Percentiles rank a stretch among this genome's conserved stretches.
Conservation (phyloP, 345 rosid genomes). For the Raphanus raphanistrum region DNA sequence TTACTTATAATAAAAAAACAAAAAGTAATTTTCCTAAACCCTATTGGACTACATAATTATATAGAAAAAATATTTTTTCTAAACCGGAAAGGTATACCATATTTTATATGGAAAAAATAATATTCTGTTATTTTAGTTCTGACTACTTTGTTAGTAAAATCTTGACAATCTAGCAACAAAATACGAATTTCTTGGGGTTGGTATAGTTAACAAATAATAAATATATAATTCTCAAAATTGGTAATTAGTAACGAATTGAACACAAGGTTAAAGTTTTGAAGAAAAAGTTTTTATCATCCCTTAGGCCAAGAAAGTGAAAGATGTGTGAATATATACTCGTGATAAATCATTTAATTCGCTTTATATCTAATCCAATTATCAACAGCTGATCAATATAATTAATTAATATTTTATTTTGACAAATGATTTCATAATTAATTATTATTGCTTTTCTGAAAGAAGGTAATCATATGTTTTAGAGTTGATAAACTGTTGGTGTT, state of each 20-base stretch:
- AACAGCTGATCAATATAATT: background rate
- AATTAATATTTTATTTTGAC: background rate
- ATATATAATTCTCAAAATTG: background rate
- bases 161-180: conserved; percentile 1
- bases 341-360: background rate
- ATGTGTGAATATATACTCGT: conserved; percentile 11
- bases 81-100: no score
- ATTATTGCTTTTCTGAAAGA: conserved; percentile 22
- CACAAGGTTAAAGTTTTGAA: conserved; percentile 17
- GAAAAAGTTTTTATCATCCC: conserved; percentile 5
- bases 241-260: conserved; percentile 11
- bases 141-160: conserved; percentile 22
- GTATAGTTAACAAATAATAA: conserved; percentile 3
- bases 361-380: conserved; percentile 27
- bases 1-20: no score
- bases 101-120: no score
- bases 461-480: background rate
- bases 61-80: no score
- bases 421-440: background rate
- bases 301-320: conserved; percentile 34
- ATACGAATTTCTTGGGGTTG: conserved; percentile 41
- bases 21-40: no score
- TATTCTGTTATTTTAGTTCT: conserved; percentile 26
- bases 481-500: no score
- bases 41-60: no score